phyloP scores from a whole-genome alignment of 1,284 basidiomycete species.

The Rhodotorula sp. region DNA sequence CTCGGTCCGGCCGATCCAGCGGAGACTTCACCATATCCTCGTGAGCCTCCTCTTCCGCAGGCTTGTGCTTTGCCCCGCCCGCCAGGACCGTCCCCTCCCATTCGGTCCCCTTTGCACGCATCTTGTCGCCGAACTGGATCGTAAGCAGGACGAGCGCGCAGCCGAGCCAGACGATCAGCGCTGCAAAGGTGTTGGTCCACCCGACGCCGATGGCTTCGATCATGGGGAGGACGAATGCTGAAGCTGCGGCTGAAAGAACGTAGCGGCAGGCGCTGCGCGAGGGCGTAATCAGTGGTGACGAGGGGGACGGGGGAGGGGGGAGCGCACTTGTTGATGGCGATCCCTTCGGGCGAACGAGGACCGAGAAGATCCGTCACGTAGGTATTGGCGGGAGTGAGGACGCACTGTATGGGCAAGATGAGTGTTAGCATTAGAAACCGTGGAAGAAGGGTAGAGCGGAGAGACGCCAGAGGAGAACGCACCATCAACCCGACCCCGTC shows the following conservation, averaged over 20 bases:
- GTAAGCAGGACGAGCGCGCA: slow-evolving; percentile 46
- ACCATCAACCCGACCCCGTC: slow-evolving; percentile 56
- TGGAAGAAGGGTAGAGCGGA: background rate
- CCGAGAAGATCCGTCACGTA: slow-evolving; percentile 64
- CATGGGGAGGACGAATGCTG: slow-evolving; percentile 58
- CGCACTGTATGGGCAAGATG: slow-evolving; percentile 45
- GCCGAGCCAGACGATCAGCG: slow-evolving; percentile 56
- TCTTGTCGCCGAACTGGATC: slow-evolving; percentile 25
- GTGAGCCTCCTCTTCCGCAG: background rate
- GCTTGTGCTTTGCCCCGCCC: background rate
- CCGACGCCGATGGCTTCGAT: slow-evolving; percentile 61
- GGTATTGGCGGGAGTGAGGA: slow-evolving; percentile 59
- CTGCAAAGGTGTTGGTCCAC: slow-evolving; percentile 58
- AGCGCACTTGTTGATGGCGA: slow-evolving; percentile 39
- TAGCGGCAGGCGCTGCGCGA: slow-evolving; percentile 39
- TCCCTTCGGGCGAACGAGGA: slow-evolving; percentile 59
- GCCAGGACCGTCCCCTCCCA: slow-evolving; percentile 6
- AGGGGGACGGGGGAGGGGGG: background rate
- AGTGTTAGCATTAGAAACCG: background rate
- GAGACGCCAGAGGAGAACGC: slow-evolving; percentile 39
- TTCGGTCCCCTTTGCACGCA: slow-evolving; percentile 15
- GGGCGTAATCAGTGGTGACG: background rate
- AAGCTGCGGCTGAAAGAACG: slow-evolving; percentile 54
- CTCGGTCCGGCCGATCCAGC: background rate
- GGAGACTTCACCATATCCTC: background rate